Evolutionary conservation across 2,329 filamentous ascomycete species (phyloP).

Genomic region (Fusarium sp.): DNA sequence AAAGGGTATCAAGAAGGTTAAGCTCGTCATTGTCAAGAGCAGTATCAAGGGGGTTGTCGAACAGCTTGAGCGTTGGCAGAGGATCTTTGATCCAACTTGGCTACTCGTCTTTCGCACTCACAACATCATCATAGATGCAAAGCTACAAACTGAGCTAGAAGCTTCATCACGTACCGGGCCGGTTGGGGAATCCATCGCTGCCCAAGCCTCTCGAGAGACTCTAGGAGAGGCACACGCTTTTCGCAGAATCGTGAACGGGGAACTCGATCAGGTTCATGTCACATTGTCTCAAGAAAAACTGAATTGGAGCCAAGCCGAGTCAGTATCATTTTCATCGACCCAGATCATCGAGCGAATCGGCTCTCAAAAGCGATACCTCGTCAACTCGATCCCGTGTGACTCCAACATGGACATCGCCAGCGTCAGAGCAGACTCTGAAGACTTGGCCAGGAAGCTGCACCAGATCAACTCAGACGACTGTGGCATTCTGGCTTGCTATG

Average conservation of each 20-base stretch:
- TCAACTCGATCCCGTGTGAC: conserved; percentile 42
- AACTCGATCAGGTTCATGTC: neutral
- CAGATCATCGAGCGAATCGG: conserved; percentile 40
- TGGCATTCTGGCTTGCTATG: conserved; percentile 47
- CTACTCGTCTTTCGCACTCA: conserved; percentile 39
- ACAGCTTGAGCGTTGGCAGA: conserved; percentile 42
- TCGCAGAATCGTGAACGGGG: neutral
- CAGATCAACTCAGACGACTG: conserved; percentile 13
- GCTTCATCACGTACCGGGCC: neutral
- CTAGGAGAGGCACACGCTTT: neutral
- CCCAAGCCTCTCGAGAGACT: neutral
- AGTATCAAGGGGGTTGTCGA: conserved; percentile 29
- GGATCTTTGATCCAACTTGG: conserved; percentile 36
- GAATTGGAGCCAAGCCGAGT: neutral
- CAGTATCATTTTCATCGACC: conserved; percentile 33
- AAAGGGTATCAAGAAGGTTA: conserved; percentile 15
- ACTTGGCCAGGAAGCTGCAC: conserved; percentile 11
- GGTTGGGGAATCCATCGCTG: neutral
- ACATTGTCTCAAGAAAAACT: conserved; percentile 1
- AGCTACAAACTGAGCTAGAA: conserved; percentile 4
- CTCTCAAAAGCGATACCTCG: conserved; percentile 27
- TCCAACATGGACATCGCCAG: conserved; percentile 12
- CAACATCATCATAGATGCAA: conserved; percentile 28
- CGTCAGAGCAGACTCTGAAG: conserved; percentile 14
- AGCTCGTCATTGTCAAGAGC: conserved; percentile 26